Evolutionary conservation across 306 rosid species (phyloP).

Genomic region (Rubus idaeus): DNA sequence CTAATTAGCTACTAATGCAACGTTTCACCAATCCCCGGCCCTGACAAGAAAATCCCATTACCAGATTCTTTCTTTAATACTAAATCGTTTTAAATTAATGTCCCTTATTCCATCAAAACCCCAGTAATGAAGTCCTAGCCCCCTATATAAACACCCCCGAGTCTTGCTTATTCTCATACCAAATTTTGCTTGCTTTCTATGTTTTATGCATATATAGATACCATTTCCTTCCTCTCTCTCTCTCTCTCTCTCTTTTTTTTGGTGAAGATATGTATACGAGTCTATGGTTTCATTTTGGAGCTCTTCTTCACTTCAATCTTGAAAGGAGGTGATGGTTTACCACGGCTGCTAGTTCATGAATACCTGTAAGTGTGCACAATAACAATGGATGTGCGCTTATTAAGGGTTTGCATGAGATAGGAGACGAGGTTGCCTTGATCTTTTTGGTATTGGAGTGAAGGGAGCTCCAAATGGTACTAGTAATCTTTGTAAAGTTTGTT

Average conservation of each 20-base stretch:
- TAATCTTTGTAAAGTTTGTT: too few species aligned
- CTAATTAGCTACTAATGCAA: neutral
- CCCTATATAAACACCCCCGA: constrained; percentile 26
- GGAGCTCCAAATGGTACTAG: constrained; percentile 33
- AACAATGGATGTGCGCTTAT: neutral
- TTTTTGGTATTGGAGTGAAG: constrained; percentile 35
- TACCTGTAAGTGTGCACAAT: constrained; percentile 4
- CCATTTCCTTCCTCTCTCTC: neutral
- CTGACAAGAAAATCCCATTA: constrained; percentile 20
- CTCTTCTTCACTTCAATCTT: constrained; percentile 15
- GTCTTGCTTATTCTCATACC: neutral
- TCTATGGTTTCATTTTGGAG: neutral
- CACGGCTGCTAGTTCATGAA: constrained; percentile 25
- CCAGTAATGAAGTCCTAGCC: neutral
- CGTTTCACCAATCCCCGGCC: neutral
- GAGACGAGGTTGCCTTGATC: constrained; percentile 19
- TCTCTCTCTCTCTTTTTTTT: too few species aligned
- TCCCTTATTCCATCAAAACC: constrained; percentile 13
- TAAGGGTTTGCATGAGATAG: constrained; percentile 22
- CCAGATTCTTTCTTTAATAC: neutral
- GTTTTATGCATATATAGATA: neutral
- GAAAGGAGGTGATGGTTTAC: constrained; percentile 18
- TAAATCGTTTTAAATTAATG: constrained; percentile 9
- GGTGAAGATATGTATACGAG: too few species aligned
- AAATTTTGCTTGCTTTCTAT: neutral